Evolutionary conservation across 768 basidiomycete species (phyloP), one percentile per base, ranked within the genome.

Genomic region (Tremella fuciformis): DNA sequence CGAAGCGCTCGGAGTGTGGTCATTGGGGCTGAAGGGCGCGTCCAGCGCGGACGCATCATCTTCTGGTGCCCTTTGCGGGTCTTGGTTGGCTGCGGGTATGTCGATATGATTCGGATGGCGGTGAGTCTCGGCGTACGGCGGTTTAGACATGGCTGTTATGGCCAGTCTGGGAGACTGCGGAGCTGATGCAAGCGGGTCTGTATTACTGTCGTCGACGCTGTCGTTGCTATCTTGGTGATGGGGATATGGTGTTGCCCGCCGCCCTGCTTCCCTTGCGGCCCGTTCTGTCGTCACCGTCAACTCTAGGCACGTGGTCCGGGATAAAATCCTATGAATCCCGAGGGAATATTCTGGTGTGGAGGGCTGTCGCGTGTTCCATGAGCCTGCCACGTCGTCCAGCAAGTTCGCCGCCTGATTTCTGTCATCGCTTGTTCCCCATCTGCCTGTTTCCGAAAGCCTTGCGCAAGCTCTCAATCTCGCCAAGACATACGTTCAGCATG

Each of bases 51-150:
- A 11, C 24, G 15, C 37, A 8, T 19, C 55, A 16, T 67, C 65
- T 16, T 58, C 64, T 13, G 65, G 58, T 8, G 60, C 55, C 42
- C 22, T 46, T 16, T 57, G 57, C 16, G 53, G 40, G 11, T 63
- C 59, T 8, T 38, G 51, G 19, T 41, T 13, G 24, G 49, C 13
- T 18, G 51, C 26, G n/a, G 71, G 71, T 16, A 73, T 58, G 51
- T 73, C 66, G 41, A 73, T 73, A 51, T 73, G 71, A 21, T 47
- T 49, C 1, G 70, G 70, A 53, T 67, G 70, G 39, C 57, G 19
- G 46, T 66, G 64, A 11, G 63, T 65, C 7, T 62, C 54, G 16
- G 69, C 47, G 56, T 67, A 64, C 34, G 57, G 41, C 19, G 56
- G 63, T 48, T 54, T 54, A n/a, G 64, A 58, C 48, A 52, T 52